phyloP scores from a whole-genome alignment of 441 rosid genomes.

The Gossypium davidsonii region DNA sequence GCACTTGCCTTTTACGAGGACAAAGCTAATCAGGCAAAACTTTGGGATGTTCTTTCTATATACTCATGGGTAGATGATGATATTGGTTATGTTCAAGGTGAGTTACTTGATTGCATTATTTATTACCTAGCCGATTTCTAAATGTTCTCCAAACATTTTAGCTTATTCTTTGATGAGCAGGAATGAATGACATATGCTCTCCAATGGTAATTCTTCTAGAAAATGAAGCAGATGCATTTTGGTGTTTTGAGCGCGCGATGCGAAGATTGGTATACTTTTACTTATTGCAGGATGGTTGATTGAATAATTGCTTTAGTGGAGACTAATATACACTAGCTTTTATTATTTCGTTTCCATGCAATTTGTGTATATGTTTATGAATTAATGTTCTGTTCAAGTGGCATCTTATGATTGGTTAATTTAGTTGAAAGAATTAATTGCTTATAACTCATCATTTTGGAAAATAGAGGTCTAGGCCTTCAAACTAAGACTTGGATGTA shows the following conservation, averaged over 20 bases:
- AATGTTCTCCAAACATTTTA: slow-evolving; percentile 7
- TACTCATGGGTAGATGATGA: slow-evolving; percentile 87
- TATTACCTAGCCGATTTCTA: slow-evolving; percentile 6
- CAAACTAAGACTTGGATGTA: neutral
- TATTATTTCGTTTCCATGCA: neutral
- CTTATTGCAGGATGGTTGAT: neutral
- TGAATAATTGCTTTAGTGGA: neutral
- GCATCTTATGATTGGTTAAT: neutral
- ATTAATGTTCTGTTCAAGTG: neutral
- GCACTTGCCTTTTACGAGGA: slow-evolving; percentile 68
- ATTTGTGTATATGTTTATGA: neutral
- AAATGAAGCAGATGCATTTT: slow-evolving; percentile 88
- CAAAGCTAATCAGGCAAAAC: slow-evolving; percentile 61
- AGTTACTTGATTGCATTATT: neutral
- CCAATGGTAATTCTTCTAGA: slow-evolving; percentile 83
- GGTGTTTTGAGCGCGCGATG: slow-evolving; percentile 97
- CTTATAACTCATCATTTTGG: neutral
- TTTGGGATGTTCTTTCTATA: slow-evolving; percentile 79
- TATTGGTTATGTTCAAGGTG: slow-evolving; percentile 87
- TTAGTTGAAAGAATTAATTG: neutral
- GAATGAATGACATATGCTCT: slow-evolving; percentile 94
- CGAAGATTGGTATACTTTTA: slow-evolving; percentile 60
- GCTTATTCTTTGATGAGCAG: slow-evolving; percentile 34
- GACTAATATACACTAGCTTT: neutral
- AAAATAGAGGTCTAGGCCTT: neutral